These are phyloP conservation scores for Endocalyx cinctus DNA, from an alignment of 2,329 filamentous ascomycete species.

Conservation along the genomic window DNA sequence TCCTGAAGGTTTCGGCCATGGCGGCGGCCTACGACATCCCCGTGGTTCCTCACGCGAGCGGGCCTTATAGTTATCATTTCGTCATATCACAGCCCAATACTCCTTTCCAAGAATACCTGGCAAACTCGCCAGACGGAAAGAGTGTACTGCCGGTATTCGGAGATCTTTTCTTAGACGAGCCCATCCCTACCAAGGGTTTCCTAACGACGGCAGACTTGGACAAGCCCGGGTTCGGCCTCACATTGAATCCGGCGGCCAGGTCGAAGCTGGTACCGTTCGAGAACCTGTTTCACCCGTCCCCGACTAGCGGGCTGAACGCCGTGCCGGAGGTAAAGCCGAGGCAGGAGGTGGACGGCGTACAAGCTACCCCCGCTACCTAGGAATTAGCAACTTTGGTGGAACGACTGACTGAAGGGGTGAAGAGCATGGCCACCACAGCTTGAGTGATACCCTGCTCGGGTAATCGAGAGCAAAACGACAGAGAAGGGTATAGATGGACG, in stretches of 20 bases:
- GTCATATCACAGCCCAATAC: conserved; percentile 90
- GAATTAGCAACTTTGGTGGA: conserved; percentile 11
- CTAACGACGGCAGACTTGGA: conserved; percentile 76
- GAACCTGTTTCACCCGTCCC: conserved; percentile 64
- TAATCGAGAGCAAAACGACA: no score
- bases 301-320: conserved; percentile 40
- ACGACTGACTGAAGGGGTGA: conserved; percentile 17
- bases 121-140: conserved; percentile 87
- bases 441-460: no score
- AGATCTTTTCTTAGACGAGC: conserved; percentile 84
- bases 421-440: no score
- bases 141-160: conserved; percentile 89
- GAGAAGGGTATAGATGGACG: no score
- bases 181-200: conserved; percentile 78
- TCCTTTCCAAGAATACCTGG: conserved; percentile 93
- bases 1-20: conserved; percentile 84
- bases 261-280: conserved; percentile 71
- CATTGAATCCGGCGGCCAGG: conserved; percentile 71
- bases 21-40: conserved; percentile 91
- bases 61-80: conserved; percentile 94
- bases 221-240: conserved; percentile 86
- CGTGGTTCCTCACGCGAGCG: conserved; percentile 90
- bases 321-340: conserved; percentile 16
- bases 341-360: background rate
- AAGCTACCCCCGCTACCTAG: no score